Base-by-base conservation (phyloP, 2,329 filamentous ascomycete species). In the Sporothrix pallida region DNA sequence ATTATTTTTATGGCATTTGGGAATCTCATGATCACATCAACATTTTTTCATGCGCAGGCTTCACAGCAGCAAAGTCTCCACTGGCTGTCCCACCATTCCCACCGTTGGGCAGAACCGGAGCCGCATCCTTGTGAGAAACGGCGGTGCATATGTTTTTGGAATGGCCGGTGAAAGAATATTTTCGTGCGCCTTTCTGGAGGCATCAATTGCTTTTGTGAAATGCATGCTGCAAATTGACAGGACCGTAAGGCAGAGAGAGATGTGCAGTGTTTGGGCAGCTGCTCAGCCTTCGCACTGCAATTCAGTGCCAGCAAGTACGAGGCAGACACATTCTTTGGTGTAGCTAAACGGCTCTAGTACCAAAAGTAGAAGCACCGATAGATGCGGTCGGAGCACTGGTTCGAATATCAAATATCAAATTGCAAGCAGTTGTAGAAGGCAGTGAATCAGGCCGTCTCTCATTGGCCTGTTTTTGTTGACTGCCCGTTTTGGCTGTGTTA, bases 401-500 rank as follows among this genome's bases (percentile, higher is more conserved):
- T 5, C 31, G 44, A 3, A 37, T 63, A 13, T 63, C 31, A 63
- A 8, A 37, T 63, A 23, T 63, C 17, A 44, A 42, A 63, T 10
- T 9, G 60, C 31, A 42, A 8, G 12, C 4, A 20, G 37, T n/a
- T 62, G 1, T n/a, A 20, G n/a, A n/a, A 1, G 17, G 20, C 17
- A 2, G 60, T 20, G 17, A 20, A 63, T 6, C 8, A 13, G 15
- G 17, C 12, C 10, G 42, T 20, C 20, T 48, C 15, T 48, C 12
- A 67, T 67, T 48, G 42, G 62, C 26, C n/a, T 67, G 20, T 67
- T 46, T 67, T 48, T 37, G n/a, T 48, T 67, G 20, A 46, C 42
- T 37, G 31, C 31, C 31, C 31, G n/a, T 23, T 56, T 23, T 9
- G 7, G 37, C 12, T n/a, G n/a, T 65, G 37, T 65, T 46, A 44